These are phyloP conservation scores for Dalbergia oliveri DNA, from an alignment of 306 rosid genomes.

Conservation along the genomic window DNA sequence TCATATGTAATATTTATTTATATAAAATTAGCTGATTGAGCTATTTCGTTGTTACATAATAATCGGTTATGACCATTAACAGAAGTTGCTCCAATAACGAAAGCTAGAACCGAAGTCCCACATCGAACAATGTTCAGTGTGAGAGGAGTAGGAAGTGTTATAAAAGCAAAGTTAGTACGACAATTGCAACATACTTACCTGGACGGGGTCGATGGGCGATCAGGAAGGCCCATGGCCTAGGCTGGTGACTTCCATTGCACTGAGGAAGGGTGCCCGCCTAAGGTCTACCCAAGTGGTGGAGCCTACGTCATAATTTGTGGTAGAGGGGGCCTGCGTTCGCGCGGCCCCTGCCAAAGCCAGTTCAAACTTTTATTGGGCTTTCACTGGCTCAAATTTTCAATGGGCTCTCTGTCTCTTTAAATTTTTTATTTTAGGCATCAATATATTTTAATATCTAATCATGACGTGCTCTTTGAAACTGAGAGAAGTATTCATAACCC, in stretches of 20 bases:
- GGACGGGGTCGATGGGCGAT: conserved; percentile 5
- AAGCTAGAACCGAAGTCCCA: background rate
- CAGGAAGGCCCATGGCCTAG: conserved; percentile 11
- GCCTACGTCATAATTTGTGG: conserved; percentile 62
- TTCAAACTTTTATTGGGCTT: too few species aligned
- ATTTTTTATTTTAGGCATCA: too few species aligned
- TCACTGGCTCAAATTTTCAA: fast-evolving
- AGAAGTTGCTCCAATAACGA: background rate
- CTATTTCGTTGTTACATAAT: background rate
- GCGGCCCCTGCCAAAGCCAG: conserved; percentile 44
- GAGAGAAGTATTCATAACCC: too few species aligned
- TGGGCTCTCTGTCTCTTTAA: too few species aligned
- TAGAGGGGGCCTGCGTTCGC: conserved; percentile 63
- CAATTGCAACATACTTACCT: background rate
- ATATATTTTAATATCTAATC: too few species aligned
- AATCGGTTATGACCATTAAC: background rate
- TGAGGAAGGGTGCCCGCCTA: background rate
- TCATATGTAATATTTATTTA: background rate
- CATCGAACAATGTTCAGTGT: background rate
- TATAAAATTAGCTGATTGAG: background rate
- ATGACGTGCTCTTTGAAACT: too few species aligned
- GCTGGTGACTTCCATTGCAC: conserved; percentile 9
- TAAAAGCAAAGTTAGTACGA: background rate
- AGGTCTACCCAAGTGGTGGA: conserved; percentile 45
- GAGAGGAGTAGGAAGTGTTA: background rate